These are phyloP conservation scores for Gryganskiella cystojenkinii DNA, from an alignment of 192 early-diverging fungal species.

Conservation along the genomic window DNA sequence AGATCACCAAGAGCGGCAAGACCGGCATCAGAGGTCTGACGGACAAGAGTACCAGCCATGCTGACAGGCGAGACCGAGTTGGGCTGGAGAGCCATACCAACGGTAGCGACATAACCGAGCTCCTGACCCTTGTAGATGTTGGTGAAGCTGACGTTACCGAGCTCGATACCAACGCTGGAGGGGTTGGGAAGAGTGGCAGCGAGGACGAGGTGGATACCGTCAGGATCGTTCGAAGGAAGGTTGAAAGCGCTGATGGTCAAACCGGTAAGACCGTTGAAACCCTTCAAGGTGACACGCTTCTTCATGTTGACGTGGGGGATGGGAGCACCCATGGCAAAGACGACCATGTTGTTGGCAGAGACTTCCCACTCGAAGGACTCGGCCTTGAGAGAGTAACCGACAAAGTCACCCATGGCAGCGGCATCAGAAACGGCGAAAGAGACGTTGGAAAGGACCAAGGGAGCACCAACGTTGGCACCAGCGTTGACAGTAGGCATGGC, in stretches of 20 bases:
- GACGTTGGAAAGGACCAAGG: slow-evolving; percentile 53
- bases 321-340: slow-evolving; percentile 62
- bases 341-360: slow-evolving; percentile 50
- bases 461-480: slow-evolving; percentile 59
- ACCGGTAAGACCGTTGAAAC: slow-evolving; percentile 48
- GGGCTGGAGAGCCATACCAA: slow-evolving; percentile 33
- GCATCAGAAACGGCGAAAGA: slow-evolving; percentile 52
- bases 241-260: slow-evolving; percentile 32
- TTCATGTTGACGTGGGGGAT: slow-evolving; percentile 57
- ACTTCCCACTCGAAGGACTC: slow-evolving; percentile 62
- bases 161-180: slow-evolving; percentile 62
- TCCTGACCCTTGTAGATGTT: slow-evolving; percentile 49
- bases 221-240: slow-evolving; percentile 39
- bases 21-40: slow-evolving; percentile 55
- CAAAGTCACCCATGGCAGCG: slow-evolving; percentile 60
- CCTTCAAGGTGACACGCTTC: slow-evolving; percentile 51
- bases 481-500: slow-evolving; percentile 56
- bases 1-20: slow-evolving; percentile 58
- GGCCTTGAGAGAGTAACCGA: slow-evolving; percentile 57
- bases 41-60: slow-evolving; percentile 53
- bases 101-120: slow-evolving; percentile 51
- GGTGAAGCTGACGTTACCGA: slow-evolving; percentile 57
- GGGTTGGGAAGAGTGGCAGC: slow-evolving; percentile 59
- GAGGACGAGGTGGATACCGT: slow-evolving; percentile 58
- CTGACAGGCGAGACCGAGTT: slow-evolving; percentile 14